Percentiles rank a stretch among this genome's conserved stretches.
Conservation (phyloP, 345 rosid genomes). For the Erucastrum elatum region DNA sequence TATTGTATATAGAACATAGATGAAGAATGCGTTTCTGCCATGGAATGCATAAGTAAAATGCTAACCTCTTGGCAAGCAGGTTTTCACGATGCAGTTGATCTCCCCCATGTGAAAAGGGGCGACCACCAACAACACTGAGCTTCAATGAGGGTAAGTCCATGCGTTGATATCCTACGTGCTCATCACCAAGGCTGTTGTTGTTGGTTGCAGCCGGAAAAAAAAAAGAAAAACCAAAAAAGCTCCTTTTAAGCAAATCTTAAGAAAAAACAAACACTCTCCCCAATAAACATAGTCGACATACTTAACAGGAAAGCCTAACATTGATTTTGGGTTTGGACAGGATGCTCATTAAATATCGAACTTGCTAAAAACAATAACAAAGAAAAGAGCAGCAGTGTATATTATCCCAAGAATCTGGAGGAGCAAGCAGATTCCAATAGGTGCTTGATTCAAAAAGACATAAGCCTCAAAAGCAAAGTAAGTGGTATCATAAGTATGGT, state of each 20-base stretch:
- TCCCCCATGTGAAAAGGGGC: constrained; percentile 91
- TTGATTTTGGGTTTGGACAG: background rate
- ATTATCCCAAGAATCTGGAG: background rate
- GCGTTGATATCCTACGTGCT: constrained; percentile 72
- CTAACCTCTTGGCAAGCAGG: constrained; percentile 64
- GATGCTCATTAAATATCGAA: background rate
- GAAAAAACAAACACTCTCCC: background rate
- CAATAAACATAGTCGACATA: background rate
- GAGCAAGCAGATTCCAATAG: background rate
- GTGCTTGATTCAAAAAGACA: constrained; percentile 2
- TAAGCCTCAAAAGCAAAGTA: constrained; percentile 13
- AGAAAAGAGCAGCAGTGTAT: background rate
- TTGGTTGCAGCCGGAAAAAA: constrained; percentile 24
- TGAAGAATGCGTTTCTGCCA: constrained; percentile 12
- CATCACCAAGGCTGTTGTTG: constrained; percentile 74
- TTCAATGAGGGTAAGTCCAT: constrained; percentile 66
- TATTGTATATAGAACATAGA: background rate
- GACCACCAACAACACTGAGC: constrained; percentile 83
- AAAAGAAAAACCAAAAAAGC: background rate
- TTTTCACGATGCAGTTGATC: constrained; percentile 51
- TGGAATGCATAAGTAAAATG: background rate
- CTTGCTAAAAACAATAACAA: background rate
- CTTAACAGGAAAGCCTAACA: background rate
- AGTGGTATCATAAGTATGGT: background rate
- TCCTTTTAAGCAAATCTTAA: background rate